phyloP scores from a whole-genome alignment of 2,329 filamentous ascomycete species.

The Curvularia hawaiiensis region DNA sequence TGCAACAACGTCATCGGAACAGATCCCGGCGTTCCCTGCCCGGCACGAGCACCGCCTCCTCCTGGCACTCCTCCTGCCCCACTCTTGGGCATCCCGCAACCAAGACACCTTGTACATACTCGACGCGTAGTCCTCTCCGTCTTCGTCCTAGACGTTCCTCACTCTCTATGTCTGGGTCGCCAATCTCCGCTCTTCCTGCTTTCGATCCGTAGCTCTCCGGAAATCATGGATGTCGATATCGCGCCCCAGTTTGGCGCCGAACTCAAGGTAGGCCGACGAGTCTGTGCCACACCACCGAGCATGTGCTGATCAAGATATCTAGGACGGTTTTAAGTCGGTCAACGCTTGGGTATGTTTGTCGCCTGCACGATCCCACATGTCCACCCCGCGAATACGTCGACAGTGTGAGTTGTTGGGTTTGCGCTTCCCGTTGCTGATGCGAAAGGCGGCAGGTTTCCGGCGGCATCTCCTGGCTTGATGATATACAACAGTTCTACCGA shows the following conservation, averaged over 20 bases:
- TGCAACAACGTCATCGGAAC: slow-evolving; percentile 17
- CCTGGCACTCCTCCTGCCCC: slow-evolving; percentile 35
- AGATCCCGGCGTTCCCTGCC: slow-evolving; percentile 30
- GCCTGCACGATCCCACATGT: slow-evolving; percentile 13
- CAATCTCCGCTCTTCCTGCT: slow-evolving; percentile 26
- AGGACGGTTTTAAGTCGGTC: slow-evolving; percentile 97
- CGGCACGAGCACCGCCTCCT: slow-evolving; percentile 32
- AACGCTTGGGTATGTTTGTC: slow-evolving; percentile 75
- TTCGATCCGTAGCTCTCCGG: slow-evolving; percentile 18
- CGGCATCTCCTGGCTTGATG: slow-evolving; percentile 93
- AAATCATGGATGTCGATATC: slow-evolving; percentile 78
- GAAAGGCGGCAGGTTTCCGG: slow-evolving; percentile 64
- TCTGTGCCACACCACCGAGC: slow-evolving; percentile 22
- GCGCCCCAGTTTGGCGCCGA: slow-evolving; percentile 89
- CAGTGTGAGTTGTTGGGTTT: slow-evolving; percentile 13
- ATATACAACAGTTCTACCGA: slow-evolving; percentile 96
- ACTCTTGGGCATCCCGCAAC: slow-evolving; percentile 31
- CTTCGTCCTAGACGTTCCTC: slow-evolving; percentile 23
- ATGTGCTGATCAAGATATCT: slow-evolving; percentile 33
- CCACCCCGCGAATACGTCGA: slow-evolving; percentile 1
- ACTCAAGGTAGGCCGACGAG: slow-evolving; percentile 72
- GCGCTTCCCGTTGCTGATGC: slow-evolving; percentile 30
- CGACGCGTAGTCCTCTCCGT: slow-evolving; percentile 30
- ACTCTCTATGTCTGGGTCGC: slow-evolving; percentile 35
- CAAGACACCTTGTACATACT: slow-evolving; percentile 18